Percentiles rank a stretch among this genome's conserved stretches.
These are phyloP conservation scores for Mortierella sp. DNA, from an alignment of 371 early-diverging fungal genomes.

Conservation along the genomic window DNA sequence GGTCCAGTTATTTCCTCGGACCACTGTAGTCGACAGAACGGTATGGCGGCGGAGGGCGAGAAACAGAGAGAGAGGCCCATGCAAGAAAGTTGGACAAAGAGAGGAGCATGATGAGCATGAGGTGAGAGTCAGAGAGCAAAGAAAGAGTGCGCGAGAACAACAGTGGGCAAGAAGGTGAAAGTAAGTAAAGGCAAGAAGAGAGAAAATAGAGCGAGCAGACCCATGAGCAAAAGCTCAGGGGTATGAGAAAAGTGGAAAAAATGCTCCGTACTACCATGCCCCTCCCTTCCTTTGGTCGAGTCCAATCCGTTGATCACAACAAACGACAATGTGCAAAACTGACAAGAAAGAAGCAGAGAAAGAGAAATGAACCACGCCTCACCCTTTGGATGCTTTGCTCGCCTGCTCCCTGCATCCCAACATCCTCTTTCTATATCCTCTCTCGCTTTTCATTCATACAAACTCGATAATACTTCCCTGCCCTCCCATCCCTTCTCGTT, in stretches of 20 bases:
- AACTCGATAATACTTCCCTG: background rate
- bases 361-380: constrained; percentile 15
- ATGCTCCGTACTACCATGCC: constrained; percentile 16
- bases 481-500: background rate
- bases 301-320: constrained; percentile 1
- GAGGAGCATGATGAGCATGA: constrained; percentile 8
- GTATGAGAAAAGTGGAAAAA: background rate
- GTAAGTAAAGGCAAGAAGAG: background rate
- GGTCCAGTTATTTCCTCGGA: constrained; percentile 40
- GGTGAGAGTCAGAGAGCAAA: background rate
- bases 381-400: background rate
- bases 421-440: no score
- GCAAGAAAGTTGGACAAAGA: background rate
- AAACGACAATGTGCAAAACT: background rate
- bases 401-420: constrained; percentile 5
- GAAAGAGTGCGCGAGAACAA: background rate
- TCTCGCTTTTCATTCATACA: background rate
- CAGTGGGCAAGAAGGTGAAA: background rate
- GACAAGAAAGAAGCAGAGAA: background rate
- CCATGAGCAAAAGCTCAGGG: constrained; percentile 1
- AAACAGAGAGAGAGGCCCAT: background rate
- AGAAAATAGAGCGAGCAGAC: background rate
- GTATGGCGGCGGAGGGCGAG: background rate
- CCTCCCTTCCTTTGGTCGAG: background rate
- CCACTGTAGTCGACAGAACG: background rate